Evolutionary conservation across 345 rosid species (phyloP).

Genomic region (Moricandia moricandioides): DNA sequence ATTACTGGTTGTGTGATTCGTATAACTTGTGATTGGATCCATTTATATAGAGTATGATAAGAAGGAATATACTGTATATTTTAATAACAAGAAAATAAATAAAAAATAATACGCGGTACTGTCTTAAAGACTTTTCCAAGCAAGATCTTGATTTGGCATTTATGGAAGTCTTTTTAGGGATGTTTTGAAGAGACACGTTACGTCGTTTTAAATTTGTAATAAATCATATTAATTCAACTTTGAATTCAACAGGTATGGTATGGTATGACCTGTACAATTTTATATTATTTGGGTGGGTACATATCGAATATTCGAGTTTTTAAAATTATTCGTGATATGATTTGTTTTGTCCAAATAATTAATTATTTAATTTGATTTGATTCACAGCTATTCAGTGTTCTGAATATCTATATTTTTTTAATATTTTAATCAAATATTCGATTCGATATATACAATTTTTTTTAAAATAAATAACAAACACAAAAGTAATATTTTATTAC

Average conservation of each 20-base stretch:
- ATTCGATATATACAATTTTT: too few relatives aligned
- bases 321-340: too few relatives aligned
- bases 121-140: slow-evolving; percentile 3
- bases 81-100: neutral
- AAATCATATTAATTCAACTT: neutral
- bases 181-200: neutral
- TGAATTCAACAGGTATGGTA: slow-evolving; percentile 2
- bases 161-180: neutral
- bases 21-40: neutral
- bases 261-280: neutral
- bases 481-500: too few relatives aligned
- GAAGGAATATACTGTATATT: neutral
- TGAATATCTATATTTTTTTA: too few relatives aligned
- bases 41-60: neutral
- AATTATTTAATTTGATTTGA: too few relatives aligned
- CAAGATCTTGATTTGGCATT: neutral
- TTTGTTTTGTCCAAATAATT: too few relatives aligned
- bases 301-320: too few relatives aligned
- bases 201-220: neutral
- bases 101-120: neutral
- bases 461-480: too few relatives aligned
- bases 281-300: too few relatives aligned
- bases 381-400: too few relatives aligned
- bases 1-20: neutral
- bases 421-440: too few relatives aligned